Conservation (phyloP, 768 basidiomycete genomes). For the Russula foetens region DNA sequence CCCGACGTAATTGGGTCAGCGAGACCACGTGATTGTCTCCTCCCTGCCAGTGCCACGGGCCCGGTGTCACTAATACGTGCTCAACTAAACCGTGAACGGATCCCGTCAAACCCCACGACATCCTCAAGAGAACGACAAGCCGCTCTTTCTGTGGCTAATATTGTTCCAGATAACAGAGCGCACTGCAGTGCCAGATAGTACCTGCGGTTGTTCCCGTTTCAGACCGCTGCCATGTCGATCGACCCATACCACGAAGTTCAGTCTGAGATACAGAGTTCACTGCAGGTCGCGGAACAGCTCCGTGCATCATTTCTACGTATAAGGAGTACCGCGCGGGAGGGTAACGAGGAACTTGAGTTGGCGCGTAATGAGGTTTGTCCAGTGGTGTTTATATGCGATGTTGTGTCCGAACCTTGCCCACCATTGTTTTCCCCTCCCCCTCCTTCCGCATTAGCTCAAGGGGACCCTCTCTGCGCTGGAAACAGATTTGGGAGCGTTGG, state of each 20-base stretch:
- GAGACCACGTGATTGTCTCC: background rate
- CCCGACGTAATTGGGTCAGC: background rate
- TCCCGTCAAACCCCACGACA: background rate
- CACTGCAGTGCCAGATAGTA: background rate
- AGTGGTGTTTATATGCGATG: background rate
- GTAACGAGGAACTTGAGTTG: conserved; percentile 75
- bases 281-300: conserved; percentile 63
- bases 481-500: conserved; percentile 87
- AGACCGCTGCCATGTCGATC: conserved; percentile 40
- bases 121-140: background rate
- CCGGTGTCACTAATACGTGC: too few species aligned
- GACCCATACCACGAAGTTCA: conserved; percentile 88
- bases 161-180: background rate
- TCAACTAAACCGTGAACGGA: background rate
- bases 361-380: conserved; percentile 62
- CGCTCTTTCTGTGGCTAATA: background rate
- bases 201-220: background rate
- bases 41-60: too few species aligned
- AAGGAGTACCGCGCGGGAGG: conserved; percentile 60
- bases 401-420: background rate
- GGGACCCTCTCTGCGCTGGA: conserved; percentile 71
- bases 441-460: conserved; percentile 46
- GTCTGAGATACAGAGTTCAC: conserved; percentile 69
- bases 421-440: background rate
- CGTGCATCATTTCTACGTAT: conserved; percentile 73